phyloP scores from a whole-genome alignment of 306 rosid genomes.

The Fragaria nilgerrensis region DNA sequence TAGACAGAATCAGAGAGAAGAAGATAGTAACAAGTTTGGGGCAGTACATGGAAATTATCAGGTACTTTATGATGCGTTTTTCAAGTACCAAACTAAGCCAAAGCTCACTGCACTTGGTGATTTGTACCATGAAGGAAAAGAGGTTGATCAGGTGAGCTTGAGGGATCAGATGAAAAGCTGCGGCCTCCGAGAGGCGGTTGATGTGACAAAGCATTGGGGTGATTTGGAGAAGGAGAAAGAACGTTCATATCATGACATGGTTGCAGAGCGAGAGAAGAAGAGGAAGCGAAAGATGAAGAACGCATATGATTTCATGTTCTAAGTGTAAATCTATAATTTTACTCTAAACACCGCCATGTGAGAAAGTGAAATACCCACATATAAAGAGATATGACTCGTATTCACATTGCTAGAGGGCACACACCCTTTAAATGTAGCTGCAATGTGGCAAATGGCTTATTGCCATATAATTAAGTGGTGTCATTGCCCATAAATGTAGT shows the following conservation, averaged over 20 bases:
- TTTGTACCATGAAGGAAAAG: conserved; percentile 93
- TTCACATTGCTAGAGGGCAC: too few relatives aligned
- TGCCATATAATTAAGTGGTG: too few relatives aligned
- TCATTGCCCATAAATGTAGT: too few relatives aligned
- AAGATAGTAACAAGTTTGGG: conserved; percentile 92
- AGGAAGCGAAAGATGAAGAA: background rate
- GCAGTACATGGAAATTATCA: conserved; percentile 88
- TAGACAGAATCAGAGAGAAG: conserved; percentile 85
- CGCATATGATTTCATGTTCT: background rate
- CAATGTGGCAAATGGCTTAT: too few relatives aligned
- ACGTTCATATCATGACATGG: background rate
- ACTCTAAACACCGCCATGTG: too few relatives aligned
- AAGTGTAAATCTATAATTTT: too few relatives aligned
- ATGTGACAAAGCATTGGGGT: background rate
- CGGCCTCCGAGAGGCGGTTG: background rate
- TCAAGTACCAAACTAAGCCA: conserved; percentile 93
- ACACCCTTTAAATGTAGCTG: too few relatives aligned
- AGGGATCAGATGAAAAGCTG: conserved; percentile 69
- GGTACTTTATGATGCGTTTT: conserved; percentile 98
- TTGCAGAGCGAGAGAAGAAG: background rate
- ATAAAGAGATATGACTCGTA: too few relatives aligned
- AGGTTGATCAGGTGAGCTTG: conserved; percentile 83
- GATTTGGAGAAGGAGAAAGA: background rate
- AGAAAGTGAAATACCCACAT: too few relatives aligned
- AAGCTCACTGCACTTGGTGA: conserved; percentile 88